Evolutionary conservation across 495 filamentous ascomycete genomes (phyloP).

Genomic region (Penicillium dipodomyicola): DNA sequence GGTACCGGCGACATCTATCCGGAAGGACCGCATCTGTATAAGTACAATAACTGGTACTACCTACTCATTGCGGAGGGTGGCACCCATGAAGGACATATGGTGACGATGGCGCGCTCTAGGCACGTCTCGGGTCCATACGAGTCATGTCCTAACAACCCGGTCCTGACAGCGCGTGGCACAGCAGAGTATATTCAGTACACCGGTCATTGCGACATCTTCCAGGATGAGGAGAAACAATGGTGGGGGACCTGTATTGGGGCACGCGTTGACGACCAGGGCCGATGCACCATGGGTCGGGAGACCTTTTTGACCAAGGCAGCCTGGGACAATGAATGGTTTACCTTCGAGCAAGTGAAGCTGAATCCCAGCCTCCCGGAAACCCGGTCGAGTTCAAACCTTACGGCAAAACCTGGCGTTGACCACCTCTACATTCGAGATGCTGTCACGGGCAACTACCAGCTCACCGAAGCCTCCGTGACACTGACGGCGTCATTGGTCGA

Average conservation of each 20-base stretch:
- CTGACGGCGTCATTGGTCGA: constrained; percentile 9
- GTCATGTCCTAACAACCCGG: constrained; percentile 45
- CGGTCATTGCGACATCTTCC: constrained; percentile 33
- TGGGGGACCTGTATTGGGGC: constrained; percentile 52
- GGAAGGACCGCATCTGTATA: constrained; percentile 60
- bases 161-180: constrained; percentile 50
- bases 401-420: constrained; percentile 3
- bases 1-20: constrained; percentile 47
- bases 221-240: constrained; percentile 51
- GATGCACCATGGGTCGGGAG: constrained; percentile 62
- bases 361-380: constrained; percentile 7
- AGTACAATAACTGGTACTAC: constrained; percentile 59
- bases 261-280: constrained; percentile 28
- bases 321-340: constrained; percentile 36
- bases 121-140: constrained; percentile 52
- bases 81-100: constrained; percentile 51
- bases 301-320: constrained; percentile 52
- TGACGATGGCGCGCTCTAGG: constrained; percentile 53
- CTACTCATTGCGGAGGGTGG: constrained; percentile 60
- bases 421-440: constrained; percentile 19
- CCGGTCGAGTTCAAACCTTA: constrained; percentile 8
- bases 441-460: constrained; percentile 4
- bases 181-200: constrained; percentile 30
- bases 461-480: background rate
- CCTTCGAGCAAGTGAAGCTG: constrained; percentile 8